phyloP scores from a whole-genome alignment of 2,329 filamentous ascomycete genomes.

The Bipolaris victoriae region DNA sequence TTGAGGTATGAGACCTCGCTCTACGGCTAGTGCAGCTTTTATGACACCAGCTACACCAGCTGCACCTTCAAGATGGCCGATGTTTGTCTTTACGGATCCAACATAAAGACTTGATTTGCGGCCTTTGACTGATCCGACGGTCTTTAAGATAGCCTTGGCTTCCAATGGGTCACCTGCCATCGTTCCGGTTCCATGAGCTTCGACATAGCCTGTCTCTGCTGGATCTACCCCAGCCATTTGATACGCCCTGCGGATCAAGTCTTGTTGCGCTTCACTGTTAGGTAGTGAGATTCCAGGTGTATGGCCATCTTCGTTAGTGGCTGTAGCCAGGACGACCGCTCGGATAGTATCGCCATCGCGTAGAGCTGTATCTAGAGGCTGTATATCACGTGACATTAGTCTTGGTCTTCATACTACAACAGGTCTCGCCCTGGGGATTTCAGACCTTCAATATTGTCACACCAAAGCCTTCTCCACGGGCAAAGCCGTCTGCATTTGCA shows the following conservation, averaged over 20 bases:
- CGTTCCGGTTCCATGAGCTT: slow-evolving; percentile 61
- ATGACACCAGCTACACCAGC: slow-evolving; percentile 34
- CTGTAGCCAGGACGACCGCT: slow-evolving; percentile 35
- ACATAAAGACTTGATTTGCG: slow-evolving; percentile 30
- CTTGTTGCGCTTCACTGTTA: slow-evolving; percentile 57
- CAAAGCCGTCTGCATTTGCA: slow-evolving; percentile 36
- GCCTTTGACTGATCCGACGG: slow-evolving; percentile 28
- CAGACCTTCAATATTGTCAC: slow-evolving; percentile 34
- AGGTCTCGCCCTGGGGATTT: background rate
- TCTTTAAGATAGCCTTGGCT: slow-evolving; percentile 29
- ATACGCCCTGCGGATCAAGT: slow-evolving; percentile 32
- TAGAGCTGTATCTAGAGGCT: slow-evolving; percentile 29
- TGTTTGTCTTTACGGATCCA: slow-evolving; percentile 41
- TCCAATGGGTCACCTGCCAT: slow-evolving; percentile 43
- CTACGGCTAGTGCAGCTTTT: slow-evolving; percentile 51
- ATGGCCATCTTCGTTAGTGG: slow-evolving; percentile 58
- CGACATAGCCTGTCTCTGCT: slow-evolving; percentile 35
- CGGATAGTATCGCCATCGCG: slow-evolving; percentile 37
- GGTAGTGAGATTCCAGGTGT: slow-evolving; percentile 66
- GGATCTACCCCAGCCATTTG: slow-evolving; percentile 31
- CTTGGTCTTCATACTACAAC: background rate
- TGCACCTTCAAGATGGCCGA: slow-evolving; percentile 44
- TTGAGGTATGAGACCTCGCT: slow-evolving; percentile 46
- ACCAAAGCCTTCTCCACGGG: slow-evolving; percentile 36
- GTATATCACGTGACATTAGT: background rate